These are phyloP conservation scores for Multifurca ochricompacta DNA, from an alignment of 768 basidiomycete species.

Conservation along the genomic window DNA sequence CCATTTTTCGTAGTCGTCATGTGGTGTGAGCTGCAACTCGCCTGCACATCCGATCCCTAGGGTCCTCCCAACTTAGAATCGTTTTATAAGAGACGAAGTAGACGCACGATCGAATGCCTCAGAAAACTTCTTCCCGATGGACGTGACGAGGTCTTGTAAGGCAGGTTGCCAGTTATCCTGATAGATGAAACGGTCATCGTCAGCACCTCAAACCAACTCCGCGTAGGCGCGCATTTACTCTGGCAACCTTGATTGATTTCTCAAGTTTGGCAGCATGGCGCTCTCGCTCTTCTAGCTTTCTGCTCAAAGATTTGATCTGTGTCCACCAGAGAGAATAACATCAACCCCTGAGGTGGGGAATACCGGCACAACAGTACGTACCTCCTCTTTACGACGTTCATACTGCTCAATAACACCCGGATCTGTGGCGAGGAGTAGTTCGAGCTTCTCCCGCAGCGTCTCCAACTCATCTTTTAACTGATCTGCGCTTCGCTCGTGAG, in stretches of 20 bases:
- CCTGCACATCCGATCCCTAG: slow-evolving; percentile 88
- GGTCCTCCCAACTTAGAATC: slow-evolving; percentile 1
- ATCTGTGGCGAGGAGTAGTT: slow-evolving; percentile 65
- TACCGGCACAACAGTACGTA: slow-evolving; percentile 29
- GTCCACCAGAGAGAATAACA: not conserved
- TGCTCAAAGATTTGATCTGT: slow-evolving; percentile 59
- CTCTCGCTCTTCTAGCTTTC: slow-evolving; percentile 46
- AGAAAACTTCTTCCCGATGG: slow-evolving; percentile 82
- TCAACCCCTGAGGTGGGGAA: not conserved
- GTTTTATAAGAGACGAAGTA: not conserved
- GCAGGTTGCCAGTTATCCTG: slow-evolving; percentile 87
- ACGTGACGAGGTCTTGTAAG: slow-evolving; percentile 62
- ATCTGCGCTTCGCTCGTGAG: slow-evolving; percentile 46
- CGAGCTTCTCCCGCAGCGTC: slow-evolving; percentile 55
- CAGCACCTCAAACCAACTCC: not conserved
- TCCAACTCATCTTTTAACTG: slow-evolving; percentile 56
- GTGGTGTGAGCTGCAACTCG: slow-evolving; percentile 70
- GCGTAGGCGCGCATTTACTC: slow-evolving; percentile 37
- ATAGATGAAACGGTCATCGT: not conserved
- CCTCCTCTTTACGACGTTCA: slow-evolving; percentile 68
- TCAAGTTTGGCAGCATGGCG: slow-evolving; percentile 45
- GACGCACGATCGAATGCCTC: slow-evolving; percentile 82
- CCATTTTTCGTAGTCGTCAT: slow-evolving; percentile 92
- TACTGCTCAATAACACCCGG: slow-evolving; percentile 74
- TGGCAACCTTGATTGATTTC: slow-evolving; percentile 50